Conservation (phyloP, 1,284 basidiomycete species). For the Melampsora larici-populina region DNA sequence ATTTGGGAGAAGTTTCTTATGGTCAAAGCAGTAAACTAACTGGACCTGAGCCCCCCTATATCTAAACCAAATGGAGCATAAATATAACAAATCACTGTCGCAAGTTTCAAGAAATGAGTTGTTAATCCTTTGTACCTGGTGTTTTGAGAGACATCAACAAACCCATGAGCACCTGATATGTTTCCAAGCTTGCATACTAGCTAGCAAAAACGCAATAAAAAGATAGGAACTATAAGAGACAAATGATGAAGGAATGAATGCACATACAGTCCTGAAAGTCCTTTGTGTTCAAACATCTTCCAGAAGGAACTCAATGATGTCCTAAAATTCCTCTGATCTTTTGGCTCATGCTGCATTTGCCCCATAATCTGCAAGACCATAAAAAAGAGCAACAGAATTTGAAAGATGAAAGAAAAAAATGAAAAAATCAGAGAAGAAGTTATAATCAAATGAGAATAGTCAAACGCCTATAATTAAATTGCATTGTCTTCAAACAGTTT, state of each 20-base stretch:
- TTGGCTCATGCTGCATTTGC: no score
- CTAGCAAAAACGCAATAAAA: slow-evolving; percentile 97
- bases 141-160: not conserved
- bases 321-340: no score
- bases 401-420: no score
- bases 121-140: slow-evolving; percentile 50
- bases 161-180: slow-evolving; percentile 60
- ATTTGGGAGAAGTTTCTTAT: no score
- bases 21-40: not conserved
- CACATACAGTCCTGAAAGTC: not conserved
- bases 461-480: no score
- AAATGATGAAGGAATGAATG: not conserved
- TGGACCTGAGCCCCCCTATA: not conserved
- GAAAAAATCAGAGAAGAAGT: no score
- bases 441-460: no score
- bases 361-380: no score
- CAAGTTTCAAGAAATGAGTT: slow-evolving; percentile 50
- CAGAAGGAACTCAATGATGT: not conserved
- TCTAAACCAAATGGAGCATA: not conserved
- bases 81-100: slow-evolving; percentile 40
- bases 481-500: no score
- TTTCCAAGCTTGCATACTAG: slow-evolving; percentile 72
- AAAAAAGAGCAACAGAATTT: no score
- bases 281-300: not conserved
- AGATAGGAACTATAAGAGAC: slow-evolving; percentile 51